Percentiles rank a stretch among this genome's conserved stretches.
phyloP scores from a whole-genome alignment of 495 filamentous ascomycete genomes.

The Lepraria neglecta region DNA sequence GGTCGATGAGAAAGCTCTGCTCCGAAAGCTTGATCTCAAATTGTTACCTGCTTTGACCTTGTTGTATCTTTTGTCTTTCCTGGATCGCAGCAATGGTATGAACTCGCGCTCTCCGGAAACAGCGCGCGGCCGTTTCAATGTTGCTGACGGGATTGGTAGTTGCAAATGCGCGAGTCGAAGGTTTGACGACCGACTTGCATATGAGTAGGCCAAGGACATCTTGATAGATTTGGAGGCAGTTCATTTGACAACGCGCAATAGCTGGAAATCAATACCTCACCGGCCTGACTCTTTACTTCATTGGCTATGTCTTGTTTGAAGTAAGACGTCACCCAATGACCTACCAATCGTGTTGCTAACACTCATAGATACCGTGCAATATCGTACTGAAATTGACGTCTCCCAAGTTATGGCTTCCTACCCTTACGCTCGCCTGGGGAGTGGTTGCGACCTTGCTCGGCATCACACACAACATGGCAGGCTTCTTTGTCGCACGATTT shows the following conservation, averaged over 20 bases:
- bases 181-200: constrained; percentile 54
- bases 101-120: background rate
- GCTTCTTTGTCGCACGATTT: constrained; percentile 59
- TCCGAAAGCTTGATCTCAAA: constrained; percentile 59
- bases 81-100: constrained; percentile 68
- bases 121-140: background rate
- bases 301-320: constrained; percentile 68
- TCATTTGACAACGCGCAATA: constrained; percentile 21
- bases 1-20: constrained; percentile 54
- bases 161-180: constrained; percentile 55
- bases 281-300: constrained; percentile 66
- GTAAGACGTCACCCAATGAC: constrained; percentile 12
- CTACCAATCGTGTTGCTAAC: constrained; percentile 11
- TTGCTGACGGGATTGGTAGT: constrained; percentile 34
- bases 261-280: constrained; percentile 66
- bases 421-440: constrained; percentile 51
- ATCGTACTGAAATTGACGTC: constrained; percentile 66
- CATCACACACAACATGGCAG: constrained; percentile 57
- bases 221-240: background rate
- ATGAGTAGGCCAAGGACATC: constrained; percentile 42
- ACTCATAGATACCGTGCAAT: constrained; percentile 58
- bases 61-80: constrained; percentile 65
- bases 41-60: constrained; percentile 62
- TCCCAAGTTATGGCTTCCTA: constrained; percentile 55
- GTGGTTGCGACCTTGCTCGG: constrained; percentile 67